These are phyloP conservation scores for Amoebophrya sp. DNA, from an alignment of 169 alveolate species.

Conservation along the genomic window DNA sequence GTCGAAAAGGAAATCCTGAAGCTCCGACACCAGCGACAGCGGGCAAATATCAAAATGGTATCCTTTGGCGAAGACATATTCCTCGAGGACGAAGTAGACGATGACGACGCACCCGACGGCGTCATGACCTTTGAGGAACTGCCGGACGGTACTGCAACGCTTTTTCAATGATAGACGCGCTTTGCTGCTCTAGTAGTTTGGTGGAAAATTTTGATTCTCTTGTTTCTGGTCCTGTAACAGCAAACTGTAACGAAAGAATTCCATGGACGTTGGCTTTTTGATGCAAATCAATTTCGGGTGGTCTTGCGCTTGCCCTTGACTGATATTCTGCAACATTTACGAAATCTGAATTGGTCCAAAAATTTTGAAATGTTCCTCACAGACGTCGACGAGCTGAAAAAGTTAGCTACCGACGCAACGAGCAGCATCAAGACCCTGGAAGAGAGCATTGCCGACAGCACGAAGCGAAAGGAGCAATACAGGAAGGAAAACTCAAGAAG, in stretches of 20 bases:
- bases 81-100: constrained; percentile 20
- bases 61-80: background rate
- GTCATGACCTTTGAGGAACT: background rate
- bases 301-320: too few species aligned
- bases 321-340: too few species aligned
- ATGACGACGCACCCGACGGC: constrained; percentile 22
- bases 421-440: background rate
- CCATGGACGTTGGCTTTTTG: too few species aligned
- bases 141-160: constrained; percentile 6
- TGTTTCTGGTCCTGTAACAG: too few species aligned
- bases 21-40: constrained; percentile 21
- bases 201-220: too few species aligned
- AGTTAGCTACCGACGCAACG: background rate
- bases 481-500: constrained; percentile 37
- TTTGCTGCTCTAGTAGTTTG: too few species aligned
- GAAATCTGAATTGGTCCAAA: too few species aligned
- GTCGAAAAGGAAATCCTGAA: background rate
- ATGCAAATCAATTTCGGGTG: too few species aligned
- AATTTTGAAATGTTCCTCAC: too few species aligned
- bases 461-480: constrained; percentile 31
- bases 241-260: too few species aligned
- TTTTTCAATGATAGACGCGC: too few species aligned
- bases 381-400: background rate
- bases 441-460: background rate
- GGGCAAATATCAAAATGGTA: background rate